Evolutionary conservation across 352 stramenopile genomes (phyloP), one percentile per base, ranked within the genome.

Genomic region (Phytopythium ostracodes): DNA sequence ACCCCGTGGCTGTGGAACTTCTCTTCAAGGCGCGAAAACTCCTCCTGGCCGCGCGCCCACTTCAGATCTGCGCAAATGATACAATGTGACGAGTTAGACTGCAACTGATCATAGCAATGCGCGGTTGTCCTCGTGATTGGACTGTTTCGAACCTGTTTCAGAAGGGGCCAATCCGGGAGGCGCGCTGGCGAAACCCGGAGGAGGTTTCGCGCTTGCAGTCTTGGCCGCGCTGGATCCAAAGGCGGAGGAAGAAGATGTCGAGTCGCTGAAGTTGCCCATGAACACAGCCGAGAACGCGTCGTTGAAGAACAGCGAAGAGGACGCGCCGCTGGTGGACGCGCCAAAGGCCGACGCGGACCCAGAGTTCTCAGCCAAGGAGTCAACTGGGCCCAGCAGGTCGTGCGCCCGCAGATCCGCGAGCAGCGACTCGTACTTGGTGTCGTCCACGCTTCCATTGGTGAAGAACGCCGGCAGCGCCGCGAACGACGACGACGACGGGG

Each of bases 361-460:
- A 9, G 51, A 31, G 20, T 68, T 63, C 18, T 52, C 64, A 10
- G 57, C 62, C 59, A 24, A 22, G 20, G 53, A 35, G 35, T 91
- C 83, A 25, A 88, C 70, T 12, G 86, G 84, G 2, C 84, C 87
- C 31, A 95, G 60, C 11, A 95, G 74, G 72, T 95, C 87, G 59
- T 95, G 87, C 20, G 87, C 87, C 24, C 84, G 81, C 42, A 95
- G 73, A 68, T 95, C 87, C 53, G 86, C 87, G 49, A 95, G 78
- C 35, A 95, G 66, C 43, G 77, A 90, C 69, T 93, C 84, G 68
- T 95, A 95, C 75, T 95, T 95, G 51, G 82, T 84, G 71, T 95
- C 87, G 66, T 94, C 84, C 50, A 92, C 84, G 46, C 65, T 88
- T 42, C 78, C 81, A 42, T 82, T 81, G n/a, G 81, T 81, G 67